Base-by-base conservation (phyloP, 257 asterid genomes). In the Scutellaria barbata region DNA sequence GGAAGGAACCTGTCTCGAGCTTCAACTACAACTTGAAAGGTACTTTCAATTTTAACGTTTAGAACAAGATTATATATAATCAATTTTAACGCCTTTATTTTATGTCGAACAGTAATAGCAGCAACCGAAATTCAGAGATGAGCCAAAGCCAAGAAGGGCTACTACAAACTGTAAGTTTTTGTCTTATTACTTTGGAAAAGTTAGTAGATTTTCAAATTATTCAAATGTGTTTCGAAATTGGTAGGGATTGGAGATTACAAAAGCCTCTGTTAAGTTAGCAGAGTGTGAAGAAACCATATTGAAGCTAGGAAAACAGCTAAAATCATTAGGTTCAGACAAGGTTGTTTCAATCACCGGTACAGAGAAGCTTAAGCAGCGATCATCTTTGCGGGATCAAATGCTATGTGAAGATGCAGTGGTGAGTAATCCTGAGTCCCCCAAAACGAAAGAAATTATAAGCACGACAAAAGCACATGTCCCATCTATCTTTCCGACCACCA, bases 1-100 rank as follows among this genome's bases (percentile, higher is more conserved):
- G 55, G 96, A 90, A 76, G 92, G 84, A 54, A 85, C 89, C 3
- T 88, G 96, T 69, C 88, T 87, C 30, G 97, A 94, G 76, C 97
- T 90, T 78, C 96, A 85, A 77, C 89, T 94, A 52, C 95, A 87
- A 62, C 96, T 93, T n/a, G 86, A 89, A 78, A 91, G 98, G 98
- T 88, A 74, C 40, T 14, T 20, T 35, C 14, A 20, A 63, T 4
- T 66, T 46, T n/a, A 37, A 48, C 14, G 48, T 10, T 41, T 13
- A 18, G 6, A 51, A 47, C 18, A 61, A 71, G 8, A 61, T 33
- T 6, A 22, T 58, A 6, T 8, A 22, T 13, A 16, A 13, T 59
- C 18, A 10, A 42, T 10, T 51, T 47, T 16, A 8, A 25, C 10
- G n/a, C 55, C 45, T 62, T 25, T 62, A 25, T 70, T 57, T 61